Conservation (phyloP, 2,329 filamentous ascomycete species). For the Westerdykella ornata region DNA sequence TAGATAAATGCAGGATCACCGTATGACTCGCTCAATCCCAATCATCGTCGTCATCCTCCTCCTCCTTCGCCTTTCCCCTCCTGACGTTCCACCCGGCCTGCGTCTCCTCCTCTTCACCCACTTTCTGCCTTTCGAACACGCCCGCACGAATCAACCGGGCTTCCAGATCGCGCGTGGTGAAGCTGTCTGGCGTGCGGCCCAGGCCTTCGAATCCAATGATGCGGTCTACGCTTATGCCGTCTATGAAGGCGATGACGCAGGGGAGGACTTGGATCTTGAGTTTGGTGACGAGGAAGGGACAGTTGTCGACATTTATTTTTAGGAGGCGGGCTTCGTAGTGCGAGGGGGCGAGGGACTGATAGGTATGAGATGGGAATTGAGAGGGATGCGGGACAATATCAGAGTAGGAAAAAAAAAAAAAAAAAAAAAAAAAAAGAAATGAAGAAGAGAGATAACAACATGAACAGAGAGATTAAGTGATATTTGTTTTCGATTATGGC, state of each 20-base stretch:
- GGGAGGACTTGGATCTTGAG: slow-evolving; percentile 53
- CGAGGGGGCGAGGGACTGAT: slow-evolving; percentile 46
- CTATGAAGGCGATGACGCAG: slow-evolving; percentile 52
- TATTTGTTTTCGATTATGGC: neutral
- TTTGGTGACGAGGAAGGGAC: slow-evolving; percentile 53
- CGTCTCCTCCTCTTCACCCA: slow-evolving; percentile 41
- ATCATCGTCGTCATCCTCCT: slow-evolving; percentile 44
- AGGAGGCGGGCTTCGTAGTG: slow-evolving; percentile 55
- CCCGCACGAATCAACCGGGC: slow-evolving; percentile 46
- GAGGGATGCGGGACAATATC: neutral
- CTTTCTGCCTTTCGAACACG: slow-evolving; percentile 49
- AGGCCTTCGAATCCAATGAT: slow-evolving; percentile 56
- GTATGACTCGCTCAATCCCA: slow-evolving; percentile 40
- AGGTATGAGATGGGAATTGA: slow-evolving; percentile 2
- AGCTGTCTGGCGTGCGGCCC: slow-evolving; percentile 47
- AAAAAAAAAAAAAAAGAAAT: neutral
- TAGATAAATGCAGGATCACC: neutral
- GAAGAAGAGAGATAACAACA: neutral
- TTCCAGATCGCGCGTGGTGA: slow-evolving; percentile 51
- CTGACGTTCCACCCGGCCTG: slow-evolving; percentile 11
- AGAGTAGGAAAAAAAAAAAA: slow-evolving; percentile 1
- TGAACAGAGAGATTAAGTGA: neutral
- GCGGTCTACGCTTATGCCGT: slow-evolving; percentile 50
- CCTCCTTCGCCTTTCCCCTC: slow-evolving; percentile 26
- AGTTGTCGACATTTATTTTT: slow-evolving; percentile 54